Base-by-base conservation (phyloP, 768 basidiomycete species). In the Galerina sulciceps region DNA sequence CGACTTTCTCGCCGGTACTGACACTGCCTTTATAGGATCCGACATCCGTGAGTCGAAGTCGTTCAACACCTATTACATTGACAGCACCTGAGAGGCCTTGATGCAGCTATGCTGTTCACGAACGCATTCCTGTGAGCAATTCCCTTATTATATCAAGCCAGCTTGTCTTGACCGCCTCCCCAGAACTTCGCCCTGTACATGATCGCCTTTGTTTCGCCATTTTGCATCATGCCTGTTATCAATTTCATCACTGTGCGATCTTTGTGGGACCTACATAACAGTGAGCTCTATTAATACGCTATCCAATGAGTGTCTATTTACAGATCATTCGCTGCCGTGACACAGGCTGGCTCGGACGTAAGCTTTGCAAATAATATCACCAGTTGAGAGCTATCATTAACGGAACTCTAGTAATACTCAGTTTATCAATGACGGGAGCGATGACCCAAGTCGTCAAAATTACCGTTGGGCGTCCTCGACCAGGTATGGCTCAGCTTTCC, bases 211-310 rank as follows among this genome's bases (percentile, higher is more conserved):
- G 84, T 88, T 2, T 79, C 91, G 2, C 96, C 96, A 0, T 69
- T 93, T 18, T 66, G 86, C 44, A 74, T 94, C 42, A 86, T 93
- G 67, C 80, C 88, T 17, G 63, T 86, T 17, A 81, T 96, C 64
- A 91, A 92, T 64, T 57, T 86, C 18, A 48, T 91, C 13, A 89
- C 93, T 18, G 77, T 93, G 26, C 83, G 89, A n/a, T 89, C 87
- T 2, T 87, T 86, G 78, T 98, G 95, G 94, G 96, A 97, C 67
- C 76, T 90, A 31, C 96, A 97, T 68, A 88, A 85, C 66, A 80
- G 89, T 74, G 62, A 71, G 74, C 63, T 40, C 13, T 43, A 15
- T 14, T n/a, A 18, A 34, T 34, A 35, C n/a, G 20, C 14, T 45
- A 18, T 47, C 20, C 15, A 22, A 38, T n/a, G 15, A 35, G 26